Base-by-base conservation (phyloP, 2,329 filamentous ascomycete species). In the Curvularia sp. region DNA sequence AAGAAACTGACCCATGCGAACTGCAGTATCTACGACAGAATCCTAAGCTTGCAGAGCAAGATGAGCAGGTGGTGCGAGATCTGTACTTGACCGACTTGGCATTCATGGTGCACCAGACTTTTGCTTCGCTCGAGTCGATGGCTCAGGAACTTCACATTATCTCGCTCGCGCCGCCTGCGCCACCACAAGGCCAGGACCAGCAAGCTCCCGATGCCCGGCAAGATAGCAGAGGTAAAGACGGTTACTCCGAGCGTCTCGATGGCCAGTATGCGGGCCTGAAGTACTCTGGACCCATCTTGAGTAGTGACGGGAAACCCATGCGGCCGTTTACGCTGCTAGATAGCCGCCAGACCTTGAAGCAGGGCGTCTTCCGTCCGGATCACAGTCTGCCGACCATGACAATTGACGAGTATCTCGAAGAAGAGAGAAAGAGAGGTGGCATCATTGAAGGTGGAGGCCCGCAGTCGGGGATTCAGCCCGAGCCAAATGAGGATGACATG, bases 371-470 rank as follows among this genome's bases (percentile, higher is more conserved):
- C 78, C 85, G 91, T 55, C 87, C 92, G 0, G 92, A 95, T 7
- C 95, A 99, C 75, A 97, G 92, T 78, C 80, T 99, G 58, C 95
- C 95, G 0, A 98, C 95, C 3, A 98, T 99, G 95, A 91, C 88
- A 1, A 97, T 99, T 61, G 95, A 99, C 68, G 95, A 99, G 80
- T 99, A 98, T 73, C 82, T 99, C 15, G 95, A 96, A 52, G 94
- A 98, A 77, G 95, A 98, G 80, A 85, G 86, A 72, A 85, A 86
- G 65, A 83, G 91, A 62, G 95, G 95, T 15, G 92, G 92, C 20
- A 93, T 99, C 58, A 91, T 98, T 55, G 90, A 97, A 73, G 95
- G 93, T 35, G 93, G 93, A 30, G 93, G 93, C 18, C 90, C 91
- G 69, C 86, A 89, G 64, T 90, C 88, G 66, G 86, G 85, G 15